Evolutionary conservation across 495 filamentous ascomycete genomes (phyloP), one percentile per base, ranked within the genome.

Genomic region (Podospora sp.): DNA sequence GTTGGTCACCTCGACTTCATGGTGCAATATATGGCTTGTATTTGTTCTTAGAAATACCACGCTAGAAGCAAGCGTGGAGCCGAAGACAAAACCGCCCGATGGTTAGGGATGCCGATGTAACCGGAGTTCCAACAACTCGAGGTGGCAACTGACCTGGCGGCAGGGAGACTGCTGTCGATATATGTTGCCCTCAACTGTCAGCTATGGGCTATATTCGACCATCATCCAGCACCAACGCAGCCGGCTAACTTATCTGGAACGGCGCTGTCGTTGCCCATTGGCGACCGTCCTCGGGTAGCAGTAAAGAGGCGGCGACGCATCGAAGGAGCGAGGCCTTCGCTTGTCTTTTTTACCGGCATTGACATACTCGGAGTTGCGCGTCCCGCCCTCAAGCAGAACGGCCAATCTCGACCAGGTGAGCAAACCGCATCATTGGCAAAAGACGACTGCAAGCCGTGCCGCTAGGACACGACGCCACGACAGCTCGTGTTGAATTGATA

Each of bases 321-420:
- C 27, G 35, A 61, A 36, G 40, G 53, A 58, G 36, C 33, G 35
- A 21, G 40, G 25, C 36, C 29, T 50, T 46, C 26, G 25, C 25
- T 25, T 57, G 65, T 25, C 59, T n/a, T 62, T 65, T 62, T 67
- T 62, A 27, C 59, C 65, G 65, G 65, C 65, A 67, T 67, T 67
- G 65, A 67, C 65, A 26, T 67, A 24, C 46, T 22, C 65, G 65
- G 56, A 61, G 56, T 60, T 53, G 56, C 24, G 20, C 11, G n/a
- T 50, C 65, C 56, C 56, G 56, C 20, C n/a, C 14, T 21, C n/a
- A n/a, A 46, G 36, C 49, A 63, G 40, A 46, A 18, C 40, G 9
- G 9, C 40, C 40, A 46, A 46, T 46, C 40, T 46, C 40, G 40
- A 46, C 40, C 40, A 46, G 40, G 40, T 46, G 16, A 18, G 40